Percentiles rank a stretch among this genome's conserved stretches.
phyloP scores from a whole-genome alignment of 202 grass and related monocot species.

The Zizania palustris region DNA sequence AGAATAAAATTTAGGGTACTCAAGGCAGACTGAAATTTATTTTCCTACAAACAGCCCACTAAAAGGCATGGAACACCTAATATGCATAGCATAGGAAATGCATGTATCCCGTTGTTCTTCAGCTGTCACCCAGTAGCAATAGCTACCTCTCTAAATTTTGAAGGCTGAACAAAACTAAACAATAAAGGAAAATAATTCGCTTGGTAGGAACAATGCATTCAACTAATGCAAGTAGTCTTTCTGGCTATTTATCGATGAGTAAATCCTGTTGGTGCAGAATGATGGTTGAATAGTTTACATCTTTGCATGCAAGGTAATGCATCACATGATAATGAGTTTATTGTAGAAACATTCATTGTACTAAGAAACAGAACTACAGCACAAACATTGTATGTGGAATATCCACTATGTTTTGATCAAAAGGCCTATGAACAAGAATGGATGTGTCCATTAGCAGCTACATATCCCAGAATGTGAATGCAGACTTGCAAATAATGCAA shows the following conservation, averaged over 20 bases:
- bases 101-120: not conserved
- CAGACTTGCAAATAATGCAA: conserved; percentile 4
- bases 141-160: not conserved
- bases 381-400: not conserved
- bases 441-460: not conserved
- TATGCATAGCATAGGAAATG: not conserved
- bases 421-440: not conserved
- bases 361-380: not conserved
- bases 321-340: not conserved
- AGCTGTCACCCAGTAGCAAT: not conserved
- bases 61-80: conserved; percentile 1
- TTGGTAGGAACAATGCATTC: not conserved
- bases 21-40: not conserved
- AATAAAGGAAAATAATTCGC: not conserved
- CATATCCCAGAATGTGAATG: conserved; percentile 9
- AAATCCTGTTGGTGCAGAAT: not conserved
- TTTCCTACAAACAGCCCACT: not conserved
- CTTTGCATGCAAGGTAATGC: not conserved
- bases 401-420: not conserved
- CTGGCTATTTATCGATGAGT: not conserved
- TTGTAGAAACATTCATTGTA: not conserved
- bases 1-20: too few relatives aligned
- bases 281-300: not conserved
- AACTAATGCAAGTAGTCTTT: not conserved
- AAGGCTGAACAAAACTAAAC: not conserved